Evolutionary conservation across 345 rosid species (phyloP), one percentile per base, ranked within the genome.

Genomic region (Garcia nutans): DNA sequence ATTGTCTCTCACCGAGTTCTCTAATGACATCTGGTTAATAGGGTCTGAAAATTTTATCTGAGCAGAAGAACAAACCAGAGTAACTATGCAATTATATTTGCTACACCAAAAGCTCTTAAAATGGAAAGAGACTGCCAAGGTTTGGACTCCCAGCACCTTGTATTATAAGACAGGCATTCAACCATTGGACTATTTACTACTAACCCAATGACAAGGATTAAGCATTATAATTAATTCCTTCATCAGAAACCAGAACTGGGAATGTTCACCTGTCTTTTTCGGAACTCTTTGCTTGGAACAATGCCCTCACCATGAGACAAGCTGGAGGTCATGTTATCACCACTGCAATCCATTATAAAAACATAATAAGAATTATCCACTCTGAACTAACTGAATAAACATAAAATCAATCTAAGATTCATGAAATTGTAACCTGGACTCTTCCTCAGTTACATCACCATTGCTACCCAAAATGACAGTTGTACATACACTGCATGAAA

Each of bases 21-120:
- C 97, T 75, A 96, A 71, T 11, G 99, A 89, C 83, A 89, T 62
- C 80, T 84, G 96, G 87, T 87, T 83, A 70, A 96, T 82, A 22
- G 98, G 99, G 74, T 96, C 99, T 1, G 94, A 88, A 59, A 83
- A 76, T 77, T 90, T 93, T 56, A 96, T 86, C 99, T 96, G 82
- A 23, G 60, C 37, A 17, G 68, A 56, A 23, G 62, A 65, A 82
- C 65, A 41, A 70, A 42, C 20, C 2, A 54, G 50, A 17, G 13
- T 5, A 47, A 8, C 6, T 24, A 56, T 7, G 8, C 13, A 28
- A 37, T 37, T 37, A 37, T 37, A 37, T 37, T 37, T 37, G 41
- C 41, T 2, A 37, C 5, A 37, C 41, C 41, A 37, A 37, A 37
- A 37, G 6, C 5, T 37, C 41, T 37, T 5, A 37, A 37, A 37